A percentile compares a stretch with the other conserved stretches of the same genome.
These are phyloP conservation scores for Ustilago hordei DNA, from an alignment of 1,284 basidiomycete species.

Conservation along the genomic window DNA sequence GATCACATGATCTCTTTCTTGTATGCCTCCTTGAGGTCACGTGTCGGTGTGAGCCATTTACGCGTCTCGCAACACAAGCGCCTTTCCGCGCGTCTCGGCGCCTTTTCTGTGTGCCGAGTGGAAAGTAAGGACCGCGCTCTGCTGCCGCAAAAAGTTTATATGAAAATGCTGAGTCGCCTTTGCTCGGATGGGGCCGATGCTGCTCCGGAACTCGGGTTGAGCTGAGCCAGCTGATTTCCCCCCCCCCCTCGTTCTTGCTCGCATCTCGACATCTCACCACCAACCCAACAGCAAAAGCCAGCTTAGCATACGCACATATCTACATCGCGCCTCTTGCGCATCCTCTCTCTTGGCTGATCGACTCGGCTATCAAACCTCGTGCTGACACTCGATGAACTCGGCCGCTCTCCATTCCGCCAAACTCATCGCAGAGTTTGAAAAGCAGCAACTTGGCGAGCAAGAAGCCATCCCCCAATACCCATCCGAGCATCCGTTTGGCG, in stretches of 20 bases:
- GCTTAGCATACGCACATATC: too few species aligned
- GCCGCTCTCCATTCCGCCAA: slow-evolving; percentile 40
- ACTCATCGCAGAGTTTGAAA: slow-evolving; percentile 53
- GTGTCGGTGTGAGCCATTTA: slow-evolving; percentile 8
- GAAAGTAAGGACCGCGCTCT: slow-evolving; percentile 6
- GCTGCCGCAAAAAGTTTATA: not conserved
- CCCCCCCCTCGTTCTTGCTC: not conserved
- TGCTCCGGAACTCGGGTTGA: not conserved
- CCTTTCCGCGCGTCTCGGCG: not conserved
- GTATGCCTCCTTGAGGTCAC: not conserved
- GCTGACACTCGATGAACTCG: slow-evolving; percentile 30
- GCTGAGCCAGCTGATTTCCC: too few species aligned
- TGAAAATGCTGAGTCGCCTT: slow-evolving; percentile 8
- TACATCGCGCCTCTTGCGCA: too few species aligned
- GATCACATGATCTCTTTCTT: not conserved
- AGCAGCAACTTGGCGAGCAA: slow-evolving; percentile 16
- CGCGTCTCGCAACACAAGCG: slow-evolving; percentile 12
- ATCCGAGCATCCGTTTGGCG: slow-evolving; percentile 45
- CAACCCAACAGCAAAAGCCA: too few species aligned
- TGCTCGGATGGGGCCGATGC: slow-evolving; percentile 6
- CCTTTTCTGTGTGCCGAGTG: not conserved
- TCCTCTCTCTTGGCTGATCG: not conserved
- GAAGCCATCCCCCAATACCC: slow-evolving; percentile 18
- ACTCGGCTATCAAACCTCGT: not conserved
- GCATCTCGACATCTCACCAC: not conserved